Conservation (phyloP, 2,329 filamentous ascomycete species). For the Cytospora chrysosperma region DNA sequence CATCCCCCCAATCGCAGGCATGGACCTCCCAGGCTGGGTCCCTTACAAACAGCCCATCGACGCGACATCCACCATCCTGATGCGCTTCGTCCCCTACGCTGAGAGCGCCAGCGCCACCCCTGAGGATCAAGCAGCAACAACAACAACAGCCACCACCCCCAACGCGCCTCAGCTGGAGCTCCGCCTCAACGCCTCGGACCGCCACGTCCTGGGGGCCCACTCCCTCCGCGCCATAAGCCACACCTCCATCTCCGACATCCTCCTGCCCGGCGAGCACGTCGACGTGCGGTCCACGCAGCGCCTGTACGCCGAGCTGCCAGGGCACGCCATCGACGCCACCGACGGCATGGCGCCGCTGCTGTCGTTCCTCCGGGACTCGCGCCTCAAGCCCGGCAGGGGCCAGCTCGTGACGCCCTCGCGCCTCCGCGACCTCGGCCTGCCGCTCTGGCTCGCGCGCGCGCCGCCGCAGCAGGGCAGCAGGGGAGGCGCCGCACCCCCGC, state of each 20-base stretch:
- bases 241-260: conserved; percentile 41
- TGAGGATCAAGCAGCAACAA: background rate
- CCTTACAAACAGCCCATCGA: conserved; percentile 25
- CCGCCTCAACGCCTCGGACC: conserved; percentile 31
- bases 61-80: conserved; percentile 39
- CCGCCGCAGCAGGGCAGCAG: too few relatives aligned
- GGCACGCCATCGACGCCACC: conserved; percentile 25
- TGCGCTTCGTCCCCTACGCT: conserved; percentile 45
- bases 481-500: too few relatives aligned
- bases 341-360: conserved; percentile 36
- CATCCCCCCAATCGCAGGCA: conserved; percentile 47
- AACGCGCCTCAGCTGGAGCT: conserved; percentile 38
- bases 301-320: conserved; percentile 34
- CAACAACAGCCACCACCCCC: conserved; percentile 7
- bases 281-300: conserved; percentile 49
- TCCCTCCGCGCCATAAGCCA: conserved; percentile 41
- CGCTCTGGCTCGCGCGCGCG: conserved; percentile 25
- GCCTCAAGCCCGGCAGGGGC: conserved; percentile 47
- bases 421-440: conserved; percentile 29
- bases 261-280: conserved; percentile 46
- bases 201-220: conserved; percentile 33
- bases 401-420: conserved; percentile 48
- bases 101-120: background rate
- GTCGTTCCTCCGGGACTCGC: conserved; percentile 44
- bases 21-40: conserved; percentile 40